Evolutionary conservation across 805 yeast species (phyloP).

Genomic region (Candida pseudofarinosa): DNA sequence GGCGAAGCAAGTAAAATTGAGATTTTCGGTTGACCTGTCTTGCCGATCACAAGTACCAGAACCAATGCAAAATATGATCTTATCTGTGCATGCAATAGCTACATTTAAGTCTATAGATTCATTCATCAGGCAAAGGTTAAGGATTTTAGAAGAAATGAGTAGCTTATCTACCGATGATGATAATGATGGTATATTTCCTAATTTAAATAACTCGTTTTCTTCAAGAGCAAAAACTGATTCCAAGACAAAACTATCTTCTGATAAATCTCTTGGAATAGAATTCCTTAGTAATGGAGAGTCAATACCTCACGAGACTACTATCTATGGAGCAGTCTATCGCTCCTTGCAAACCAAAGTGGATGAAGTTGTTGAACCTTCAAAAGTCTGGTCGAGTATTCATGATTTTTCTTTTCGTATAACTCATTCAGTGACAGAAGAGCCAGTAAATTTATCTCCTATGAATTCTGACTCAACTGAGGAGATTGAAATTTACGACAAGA

Average conservation of each 20-base stretch:
- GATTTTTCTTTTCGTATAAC: slow-evolving; percentile 44
- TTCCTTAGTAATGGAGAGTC: slow-evolving; percentile 55
- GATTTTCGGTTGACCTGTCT: slow-evolving; percentile 17
- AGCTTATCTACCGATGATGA: slow-evolving; percentile 9
- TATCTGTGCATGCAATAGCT: slow-evolving; percentile 58
- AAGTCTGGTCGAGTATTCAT: slow-evolving; percentile 59
- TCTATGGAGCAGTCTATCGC: slow-evolving; percentile 69
- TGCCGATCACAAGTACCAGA: slow-evolving; percentile 16
- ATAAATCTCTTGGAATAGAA: slow-evolving; percentile 34
- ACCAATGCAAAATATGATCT: slow-evolving; percentile 28
- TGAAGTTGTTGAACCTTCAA: slow-evolving; percentile 41
- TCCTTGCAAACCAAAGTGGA: slow-evolving; percentile 37
- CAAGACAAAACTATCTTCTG: slow-evolving; percentile 4
- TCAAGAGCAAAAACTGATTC: slow-evolving; percentile 11
- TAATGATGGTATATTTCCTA: slow-evolving; percentile 13
- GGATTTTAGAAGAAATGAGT: slow-evolving; percentile 22
- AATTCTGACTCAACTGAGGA: slow-evolving; percentile 12
- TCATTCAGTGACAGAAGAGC: slow-evolving; percentile 1
- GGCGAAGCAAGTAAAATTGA: slow-evolving; percentile 67
- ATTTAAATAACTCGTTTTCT: not conserved
- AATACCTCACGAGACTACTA: slow-evolving; percentile 63
- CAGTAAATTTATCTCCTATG: slow-evolving; percentile 6
- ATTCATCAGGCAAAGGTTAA: slow-evolving; percentile 41
- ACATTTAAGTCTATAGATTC: slow-evolving; percentile 51
- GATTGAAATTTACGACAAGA: slow-evolving; percentile 19